phyloP scores from a whole-genome alignment of 169 alveolate genomes.

The Plasmodium adleri region DNA sequence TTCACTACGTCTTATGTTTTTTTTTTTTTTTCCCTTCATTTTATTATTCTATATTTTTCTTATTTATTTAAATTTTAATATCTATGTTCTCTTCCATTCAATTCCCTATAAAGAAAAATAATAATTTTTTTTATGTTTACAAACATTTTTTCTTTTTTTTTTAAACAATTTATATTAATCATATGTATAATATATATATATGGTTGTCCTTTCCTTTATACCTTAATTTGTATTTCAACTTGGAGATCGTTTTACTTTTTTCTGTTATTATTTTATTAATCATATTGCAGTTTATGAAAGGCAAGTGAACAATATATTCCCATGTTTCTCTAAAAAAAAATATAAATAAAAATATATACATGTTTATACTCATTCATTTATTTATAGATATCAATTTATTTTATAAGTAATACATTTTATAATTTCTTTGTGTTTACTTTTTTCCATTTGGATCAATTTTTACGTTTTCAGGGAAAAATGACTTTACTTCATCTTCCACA shows the following conservation, averaged over 20 bases:
- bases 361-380: background rate
- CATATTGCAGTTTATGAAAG: conserved; percentile 72
- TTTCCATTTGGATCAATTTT: conserved; percentile 76
- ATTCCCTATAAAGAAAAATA: conserved; percentile 26
- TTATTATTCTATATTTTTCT: background rate
- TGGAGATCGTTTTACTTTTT: conserved; percentile 57
- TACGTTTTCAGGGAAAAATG: conserved; percentile 71
- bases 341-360: background rate
- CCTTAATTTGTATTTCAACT: conserved; percentile 69
- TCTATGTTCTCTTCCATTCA: conserved; percentile 70
- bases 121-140: background rate
- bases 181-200: no score
- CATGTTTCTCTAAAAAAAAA: conserved; percentile 52
- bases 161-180: background rate
- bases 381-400: background rate
- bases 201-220: background rate
- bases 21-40: background rate
- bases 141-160: background rate
- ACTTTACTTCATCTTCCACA: conserved; percentile 73
- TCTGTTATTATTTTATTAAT: conserved; percentile 55
- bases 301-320: conserved; percentile 76
- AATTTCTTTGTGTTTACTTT: conserved; percentile 15
- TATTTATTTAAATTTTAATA: conserved; percentile 8
- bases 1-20: no score
- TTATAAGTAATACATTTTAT: background rate